Base-by-base conservation (phyloP, 768 basidiomycete genomes). In the Hericium rajendrae region DNA sequence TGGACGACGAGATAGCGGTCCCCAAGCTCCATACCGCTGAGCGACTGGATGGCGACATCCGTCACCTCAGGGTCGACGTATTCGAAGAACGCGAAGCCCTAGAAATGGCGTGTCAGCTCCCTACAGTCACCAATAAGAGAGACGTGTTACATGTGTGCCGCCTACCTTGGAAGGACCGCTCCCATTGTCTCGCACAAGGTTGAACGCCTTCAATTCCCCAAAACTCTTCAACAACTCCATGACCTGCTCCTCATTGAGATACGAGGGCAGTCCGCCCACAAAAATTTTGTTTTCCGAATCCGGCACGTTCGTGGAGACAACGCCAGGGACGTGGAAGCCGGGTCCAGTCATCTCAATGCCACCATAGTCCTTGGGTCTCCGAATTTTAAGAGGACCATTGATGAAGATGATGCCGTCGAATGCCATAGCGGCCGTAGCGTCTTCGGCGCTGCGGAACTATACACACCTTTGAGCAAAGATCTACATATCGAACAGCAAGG, bases 71-170 rank as follows among this genome's bases (percentile, higher is more conserved):
- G 74, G 68, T 99, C 97, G 60, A 90, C 86, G 71, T 98, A 99
- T 78, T 99, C 97, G 74, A 94, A 95, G 78, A 99, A 98, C 3
- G 97, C 97, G 71, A 97, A 99, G 65, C 97, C 97, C 95, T 97
- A 65, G 5, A 3, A 16, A 48, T 40, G 41, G 40, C 41, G 15
- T 58, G 40, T 41, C n/a, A 13, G 50, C 39, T 13, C 53, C 6
- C 55, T 18, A 10, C 37, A 28, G 15, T 43, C 5, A 46, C n/a
- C 43, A 20, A 46, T 2, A 46, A 46, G 43, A 46, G 43, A 46
- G 32, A 38, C 13, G 26, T 20, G 6, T 0, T 38, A 40, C 9
- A 38, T 6, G 52, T 58, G 18, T 39, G 28, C 39, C 60, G 62
- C 73, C 51, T 59, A 88, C 94, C 80, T 97, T 97, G 8, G 91